phyloP scores from a whole-genome alignment of 2,329 filamentous ascomycete genomes.

The Exophiala oligosperma region DNA sequence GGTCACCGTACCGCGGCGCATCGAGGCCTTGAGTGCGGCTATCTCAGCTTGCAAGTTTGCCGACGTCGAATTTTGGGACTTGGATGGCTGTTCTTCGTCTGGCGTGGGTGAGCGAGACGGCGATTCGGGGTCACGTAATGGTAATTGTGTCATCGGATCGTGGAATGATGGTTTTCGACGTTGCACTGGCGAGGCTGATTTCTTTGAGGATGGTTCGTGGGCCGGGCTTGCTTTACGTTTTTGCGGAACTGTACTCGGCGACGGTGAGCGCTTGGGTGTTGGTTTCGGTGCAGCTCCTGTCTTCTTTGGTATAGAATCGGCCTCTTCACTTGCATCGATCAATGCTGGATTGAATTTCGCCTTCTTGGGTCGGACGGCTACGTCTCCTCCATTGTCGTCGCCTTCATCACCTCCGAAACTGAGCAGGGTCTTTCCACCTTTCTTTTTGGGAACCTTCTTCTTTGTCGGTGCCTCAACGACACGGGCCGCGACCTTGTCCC shows the following conservation, averaged over 20 bases:
- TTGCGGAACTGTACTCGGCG: slow-evolving; percentile 25
- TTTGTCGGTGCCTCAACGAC: slow-evolving; percentile 31
- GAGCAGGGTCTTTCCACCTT: slow-evolving; percentile 45
- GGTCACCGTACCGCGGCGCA: slow-evolving; percentile 44
- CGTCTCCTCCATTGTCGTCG: slow-evolving; percentile 34
- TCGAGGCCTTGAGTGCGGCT: slow-evolving; percentile 46
- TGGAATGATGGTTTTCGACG: slow-evolving; percentile 39
- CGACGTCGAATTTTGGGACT: slow-evolving; percentile 33
- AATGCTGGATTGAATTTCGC: slow-evolving; percentile 51
- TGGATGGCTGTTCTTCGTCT: slow-evolving; percentile 26
- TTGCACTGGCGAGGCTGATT: slow-evolving; percentile 28
- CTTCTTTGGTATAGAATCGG: slow-evolving; percentile 11
- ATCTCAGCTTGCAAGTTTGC: slow-evolving; percentile 43
- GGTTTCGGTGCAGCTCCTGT: slow-evolving; percentile 3
- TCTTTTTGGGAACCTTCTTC: slow-evolving; percentile 40
- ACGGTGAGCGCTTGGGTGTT: slow-evolving; percentile 33
- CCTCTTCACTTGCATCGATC: slow-evolving; percentile 33
- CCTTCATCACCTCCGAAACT: slow-evolving; percentile 50
- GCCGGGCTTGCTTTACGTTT: slow-evolving; percentile 25
- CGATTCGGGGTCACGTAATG: slow-evolving; percentile 45
- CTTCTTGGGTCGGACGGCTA: slow-evolving; percentile 41
- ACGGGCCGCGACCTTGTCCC: slow-evolving; percentile 36
- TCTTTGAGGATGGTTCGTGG: neutral
- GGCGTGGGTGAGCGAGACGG: slow-evolving; percentile 36
- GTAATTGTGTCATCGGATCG: slow-evolving; percentile 45